Conservation (phyloP, 2,329 filamentous ascomycete genomes). For the Epichloe typhina region DNA sequence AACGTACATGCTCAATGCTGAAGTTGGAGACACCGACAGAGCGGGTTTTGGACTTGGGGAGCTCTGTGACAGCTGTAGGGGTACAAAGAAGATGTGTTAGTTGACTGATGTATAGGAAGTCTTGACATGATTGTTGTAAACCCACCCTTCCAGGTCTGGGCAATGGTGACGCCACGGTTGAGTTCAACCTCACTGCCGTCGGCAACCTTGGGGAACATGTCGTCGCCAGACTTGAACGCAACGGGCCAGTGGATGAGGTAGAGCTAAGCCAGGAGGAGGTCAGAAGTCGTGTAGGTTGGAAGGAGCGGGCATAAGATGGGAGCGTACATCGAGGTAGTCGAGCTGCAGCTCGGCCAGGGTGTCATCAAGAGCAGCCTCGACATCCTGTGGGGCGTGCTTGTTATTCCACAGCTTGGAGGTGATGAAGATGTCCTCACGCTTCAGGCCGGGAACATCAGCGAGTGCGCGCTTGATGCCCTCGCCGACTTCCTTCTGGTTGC, state of each 20-base stretch:
- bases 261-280: slow-evolving; percentile 21
- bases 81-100: not conserved
- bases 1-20: slow-evolving; percentile 37
- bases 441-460: slow-evolving; percentile 34
- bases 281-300: not conserved
- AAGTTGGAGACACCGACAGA: slow-evolving; percentile 67
- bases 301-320: not conserved
- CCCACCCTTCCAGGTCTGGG: slow-evolving; percentile 32
- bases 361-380: slow-evolving; percentile 40
- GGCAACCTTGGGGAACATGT: slow-evolving; percentile 31
- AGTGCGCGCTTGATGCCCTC: slow-evolving; percentile 37
- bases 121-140: not conserved
- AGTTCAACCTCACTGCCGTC: slow-evolving; percentile 24
- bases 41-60: slow-evolving; percentile 46
- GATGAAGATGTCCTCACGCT: slow-evolving; percentile 43
- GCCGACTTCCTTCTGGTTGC: slow-evolving; percentile 50
- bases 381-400: slow-evolving; percentile 44
- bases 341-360: slow-evolving; percentile 41
- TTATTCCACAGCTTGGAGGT: slow-evolving; percentile 58
- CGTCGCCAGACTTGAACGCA: slow-evolving; percentile 25
- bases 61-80: slow-evolving; percentile 33
- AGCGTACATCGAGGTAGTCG: slow-evolving; percentile 41
- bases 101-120: not conserved
- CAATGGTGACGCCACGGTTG: slow-evolving; percentile 28
- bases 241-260: slow-evolving; percentile 54